Percentiles rank a stretch among this genome's conserved stretches.
These are phyloP conservation scores for Lagenaria siceraria DNA, from an alignment of 306 rosid species.

Conservation along the genomic window DNA sequence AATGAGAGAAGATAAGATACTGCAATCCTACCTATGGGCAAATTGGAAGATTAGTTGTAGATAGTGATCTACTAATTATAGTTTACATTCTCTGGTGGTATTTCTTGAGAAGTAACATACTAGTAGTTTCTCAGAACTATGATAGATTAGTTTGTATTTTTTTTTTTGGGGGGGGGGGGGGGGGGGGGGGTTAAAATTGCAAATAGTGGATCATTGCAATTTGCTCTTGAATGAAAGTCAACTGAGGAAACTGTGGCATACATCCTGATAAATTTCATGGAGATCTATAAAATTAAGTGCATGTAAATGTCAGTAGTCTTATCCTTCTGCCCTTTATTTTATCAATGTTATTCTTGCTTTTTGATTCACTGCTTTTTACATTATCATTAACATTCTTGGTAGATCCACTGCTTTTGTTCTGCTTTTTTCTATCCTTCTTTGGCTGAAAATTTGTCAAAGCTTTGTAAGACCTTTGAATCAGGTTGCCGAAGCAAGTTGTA, in stretches of 20 bases:
- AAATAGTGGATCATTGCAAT: background rate
- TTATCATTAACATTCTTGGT: conserved; percentile 1
- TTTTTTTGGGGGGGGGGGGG: too few species aligned
- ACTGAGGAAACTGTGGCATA: background rate
- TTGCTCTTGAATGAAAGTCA: background rate
- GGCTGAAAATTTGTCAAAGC: conserved; percentile 11
- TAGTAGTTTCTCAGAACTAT: background rate
- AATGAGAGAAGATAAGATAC: background rate
- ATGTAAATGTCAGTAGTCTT: conserved; percentile 1
- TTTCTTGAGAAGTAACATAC: background rate
- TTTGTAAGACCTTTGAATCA: conserved; percentile 29
- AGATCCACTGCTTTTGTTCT: conserved; percentile 3
- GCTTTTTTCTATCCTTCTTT: conserved; percentile 17
- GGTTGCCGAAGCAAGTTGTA: conserved; percentile 32
- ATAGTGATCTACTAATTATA: background rate
- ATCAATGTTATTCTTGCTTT: background rate
- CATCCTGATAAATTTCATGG: background rate
- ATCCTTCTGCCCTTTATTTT: conserved; percentile 17
- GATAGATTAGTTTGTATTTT: background rate
- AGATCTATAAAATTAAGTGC: background rate
- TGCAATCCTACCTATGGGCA: background rate
- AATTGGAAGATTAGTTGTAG: background rate
- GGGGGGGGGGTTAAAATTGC: background rate
- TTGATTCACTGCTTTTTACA: background rate
- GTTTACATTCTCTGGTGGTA: background rate